Evolutionary conservation across 148 eudicot species (phyloP), one percentile per base, ranked within the genome.

Genomic region (Arctostaphylos glauca): DNA sequence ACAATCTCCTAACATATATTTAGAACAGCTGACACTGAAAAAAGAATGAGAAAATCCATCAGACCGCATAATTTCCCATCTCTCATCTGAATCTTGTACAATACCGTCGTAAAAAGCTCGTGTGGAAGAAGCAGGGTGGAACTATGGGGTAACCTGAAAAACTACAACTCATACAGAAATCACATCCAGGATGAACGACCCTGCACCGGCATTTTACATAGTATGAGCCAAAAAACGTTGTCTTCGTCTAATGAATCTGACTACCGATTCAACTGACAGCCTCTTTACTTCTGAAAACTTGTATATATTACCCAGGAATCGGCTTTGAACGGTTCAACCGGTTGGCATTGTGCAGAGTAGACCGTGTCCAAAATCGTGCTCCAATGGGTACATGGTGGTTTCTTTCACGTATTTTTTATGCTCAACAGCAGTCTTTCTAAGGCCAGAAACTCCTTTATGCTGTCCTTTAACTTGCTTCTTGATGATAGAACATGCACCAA

Each of bases 321-420:
- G 46, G 18, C 47, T 72, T 46, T 47, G 21, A 71, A 13, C 56
- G 80, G 75, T 77, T 87, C 86, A 87, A 66, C 56, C 50, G 81
- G 56, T 86, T 10, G 92, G 94, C 85, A 89, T 89, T 9, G 93
- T 91, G 88, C 99, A 96, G 50, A 96, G 95, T 55, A 80, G 90
- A 64, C 98, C 92, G 38, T 96, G 98, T 71, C 93, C 93, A 12
- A 91, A 90, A 86, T 86, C 89, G 83, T 90, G 99, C 83, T 94
- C 99, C 90, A 94, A 66, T 8, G 99, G 99, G 84, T 96, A 96
- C 95, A 96, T 81, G 44, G 95, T 92, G 1, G 94, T 83, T 48
- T 94, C 91, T 73, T 83, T 88, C 25, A 94, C 97, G 31, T 93
- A 91, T 81, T 89, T 89, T 74, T 93, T 88, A 86, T 96, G 99